Conservation (phyloP, 2,329 filamentous ascomycete species). For the Colletotrichum horii region DNA sequence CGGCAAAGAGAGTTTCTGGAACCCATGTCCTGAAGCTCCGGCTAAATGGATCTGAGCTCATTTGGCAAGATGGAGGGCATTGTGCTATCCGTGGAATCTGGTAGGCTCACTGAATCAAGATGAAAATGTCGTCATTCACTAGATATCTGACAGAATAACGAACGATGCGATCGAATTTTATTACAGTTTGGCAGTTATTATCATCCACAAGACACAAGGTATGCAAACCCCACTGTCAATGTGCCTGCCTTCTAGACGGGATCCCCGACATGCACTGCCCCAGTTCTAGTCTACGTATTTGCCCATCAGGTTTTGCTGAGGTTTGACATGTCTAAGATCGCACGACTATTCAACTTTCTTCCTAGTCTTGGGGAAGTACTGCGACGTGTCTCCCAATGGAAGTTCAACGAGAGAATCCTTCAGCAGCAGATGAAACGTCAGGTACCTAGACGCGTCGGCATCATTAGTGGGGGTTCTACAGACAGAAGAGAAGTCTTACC, state of each 20-base stretch:
- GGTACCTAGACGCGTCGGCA: slow-evolving; percentile 22
- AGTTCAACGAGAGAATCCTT: slow-evolving; percentile 28
- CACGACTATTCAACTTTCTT: neutral
- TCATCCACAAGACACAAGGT: neutral
- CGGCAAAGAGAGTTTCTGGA: too few species aligned
- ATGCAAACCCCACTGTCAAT: neutral
- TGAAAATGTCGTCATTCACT: neutral
- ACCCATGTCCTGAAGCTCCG: neutral
- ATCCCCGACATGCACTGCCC: neutral
- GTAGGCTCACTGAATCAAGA: neutral
- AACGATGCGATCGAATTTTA: neutral
- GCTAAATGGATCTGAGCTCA: neutral
- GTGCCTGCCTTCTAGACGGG: neutral
- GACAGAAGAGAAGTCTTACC: slow-evolving; percentile 14
- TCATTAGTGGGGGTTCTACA: neutral
- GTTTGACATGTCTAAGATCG: neutral
- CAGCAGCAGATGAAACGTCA: slow-evolving; percentile 28
- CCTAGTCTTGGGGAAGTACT: slow-evolving; percentile 26
- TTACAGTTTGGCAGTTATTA: neutral
- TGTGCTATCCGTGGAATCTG: neutral
- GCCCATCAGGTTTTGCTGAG: neutral
- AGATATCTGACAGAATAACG: neutral
- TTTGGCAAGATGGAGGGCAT: neutral
- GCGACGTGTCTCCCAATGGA: slow-evolving; percentile 28
- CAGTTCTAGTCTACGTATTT: neutral